These are phyloP conservation scores for Chimonanthus salicifolius DNA, from an alignment of 164 flowering plant genomes.

Conservation along the genomic window DNA sequence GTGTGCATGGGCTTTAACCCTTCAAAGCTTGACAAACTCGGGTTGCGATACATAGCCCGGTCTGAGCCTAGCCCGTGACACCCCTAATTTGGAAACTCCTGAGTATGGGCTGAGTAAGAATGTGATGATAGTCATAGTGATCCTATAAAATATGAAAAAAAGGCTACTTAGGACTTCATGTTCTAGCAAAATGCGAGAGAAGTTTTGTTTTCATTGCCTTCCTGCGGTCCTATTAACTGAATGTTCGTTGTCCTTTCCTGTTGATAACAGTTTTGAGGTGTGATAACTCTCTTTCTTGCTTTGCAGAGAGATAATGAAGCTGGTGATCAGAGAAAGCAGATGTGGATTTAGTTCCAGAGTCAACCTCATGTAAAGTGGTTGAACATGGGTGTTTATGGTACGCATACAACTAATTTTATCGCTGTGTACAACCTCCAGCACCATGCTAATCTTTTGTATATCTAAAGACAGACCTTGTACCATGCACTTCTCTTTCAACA, in stretches of 20 bases:
- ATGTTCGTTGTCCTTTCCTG: background rate
- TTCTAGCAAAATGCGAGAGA: background rate
- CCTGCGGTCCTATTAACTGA: background rate
- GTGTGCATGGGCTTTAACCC: too few species aligned
- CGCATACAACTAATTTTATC: conserved; percentile 21
- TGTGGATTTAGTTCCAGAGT: conserved; percentile 32
- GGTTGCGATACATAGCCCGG: too few species aligned
- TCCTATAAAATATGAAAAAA: background rate
- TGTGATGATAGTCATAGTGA: background rate
- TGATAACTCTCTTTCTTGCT: background rate
- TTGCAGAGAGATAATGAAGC: conserved; percentile 50
- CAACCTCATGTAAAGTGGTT: conserved; percentile 33
- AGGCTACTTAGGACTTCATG: background rate
- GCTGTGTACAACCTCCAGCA: conserved; percentile 19
- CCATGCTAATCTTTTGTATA: conserved; percentile 32
- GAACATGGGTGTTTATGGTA: conserved; percentile 27
- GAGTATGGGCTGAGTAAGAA: too few species aligned
- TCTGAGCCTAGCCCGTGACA: too few species aligned
- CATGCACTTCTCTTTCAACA: conserved; percentile 22
- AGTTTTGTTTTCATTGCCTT: background rate
- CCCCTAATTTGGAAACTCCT: too few species aligned
- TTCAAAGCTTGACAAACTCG: too few species aligned
- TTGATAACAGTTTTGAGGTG: background rate
- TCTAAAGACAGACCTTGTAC: conserved; percentile 35
- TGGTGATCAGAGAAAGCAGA: conserved; percentile 47